Base-by-base conservation (phyloP, 1,284 basidiomycete species). In the Peniophora sp. region DNA sequence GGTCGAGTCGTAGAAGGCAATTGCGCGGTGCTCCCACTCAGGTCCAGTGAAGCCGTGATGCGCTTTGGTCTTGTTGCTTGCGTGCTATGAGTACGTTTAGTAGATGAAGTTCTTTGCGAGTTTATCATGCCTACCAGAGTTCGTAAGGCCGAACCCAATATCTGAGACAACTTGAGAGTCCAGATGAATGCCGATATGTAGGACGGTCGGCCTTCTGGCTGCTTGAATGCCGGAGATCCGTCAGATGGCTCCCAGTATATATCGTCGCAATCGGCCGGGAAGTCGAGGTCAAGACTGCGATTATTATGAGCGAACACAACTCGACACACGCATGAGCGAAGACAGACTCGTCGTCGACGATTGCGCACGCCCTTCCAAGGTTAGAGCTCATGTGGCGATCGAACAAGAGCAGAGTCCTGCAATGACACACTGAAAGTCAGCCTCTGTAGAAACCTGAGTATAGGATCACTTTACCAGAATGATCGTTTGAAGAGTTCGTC, bases 1-100 rank as follows among this genome's bases (percentile, higher is more conserved):
- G 6, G 75, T 75, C 6, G 77, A 78, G 61, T 79, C 78, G 51
- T 79, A 66, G 58, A 79, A 77, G 44, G 77, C 72, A 14, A 78
- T 73, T 47, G 75, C 73, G 35, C 74, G 71, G 49, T 77, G 71
- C 56, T 79, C 77, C 60, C 72, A 73, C 41, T 72, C 68, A 20
- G 68, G 64, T 43, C 78, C 75, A 10, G 72, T 69, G 44, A 71
- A 70, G 12, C 74, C 69, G n/a, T 68, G 63, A 41, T 72, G 55
- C 27, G 69, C 63, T 56, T 70, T 69, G n/a, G 69, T 69, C 55
- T 76, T 77, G 63, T 80, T 78, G 55, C 80, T 75, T 9, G 77
- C 74, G 61, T 82, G 82, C 73, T 75, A 23, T 24, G 20, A 10
- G 19, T 10, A 20, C 34, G 34, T 8, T n/a, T 17, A 20, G 38